Evolutionary conservation across 768 basidiomycete genomes (phyloP).

Genomic region (Terana coerulea): DNA sequence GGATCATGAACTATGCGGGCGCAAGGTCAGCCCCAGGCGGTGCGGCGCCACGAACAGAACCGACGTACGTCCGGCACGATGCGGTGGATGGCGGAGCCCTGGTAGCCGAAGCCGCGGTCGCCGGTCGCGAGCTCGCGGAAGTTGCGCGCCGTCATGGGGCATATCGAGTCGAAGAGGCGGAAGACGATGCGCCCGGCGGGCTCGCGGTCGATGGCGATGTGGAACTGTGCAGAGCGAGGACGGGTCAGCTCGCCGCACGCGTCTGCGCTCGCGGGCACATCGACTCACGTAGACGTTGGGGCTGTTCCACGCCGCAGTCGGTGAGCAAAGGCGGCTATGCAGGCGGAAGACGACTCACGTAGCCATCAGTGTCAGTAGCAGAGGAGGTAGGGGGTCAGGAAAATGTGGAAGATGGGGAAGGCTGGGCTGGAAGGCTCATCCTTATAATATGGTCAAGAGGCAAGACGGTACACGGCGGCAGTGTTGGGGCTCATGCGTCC

Average conservation of each 20-base stretch:
- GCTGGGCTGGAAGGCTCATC: background rate
- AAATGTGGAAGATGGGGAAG: background rate
- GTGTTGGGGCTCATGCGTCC: no score
- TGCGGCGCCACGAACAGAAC: background rate
- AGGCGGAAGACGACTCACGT: background rate
- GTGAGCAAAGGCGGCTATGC: background rate
- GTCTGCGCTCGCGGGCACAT: no score
- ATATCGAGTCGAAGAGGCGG: slow-evolving; percentile 77
- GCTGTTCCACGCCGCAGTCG: slow-evolving; percentile 1
- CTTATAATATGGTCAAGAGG: background rate
- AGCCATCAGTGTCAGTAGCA: background rate
- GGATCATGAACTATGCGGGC: slow-evolving; percentile 32
- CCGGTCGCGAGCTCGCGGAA: slow-evolving; percentile 78
- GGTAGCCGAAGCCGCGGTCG: slow-evolving; percentile 68
- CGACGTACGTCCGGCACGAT: slow-evolving; percentile 37
- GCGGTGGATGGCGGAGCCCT: slow-evolving; percentile 63
- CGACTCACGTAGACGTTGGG: slow-evolving; percentile 26
- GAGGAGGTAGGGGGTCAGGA: background rate
- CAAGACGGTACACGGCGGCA: no score
- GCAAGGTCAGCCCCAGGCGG: background rate
- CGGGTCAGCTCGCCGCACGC: no score
- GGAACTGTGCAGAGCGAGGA: no score
- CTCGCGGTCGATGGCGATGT: slow-evolving; percentile 53
- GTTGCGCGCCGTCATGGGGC: slow-evolving; percentile 78
- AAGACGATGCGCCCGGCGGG: slow-evolving; percentile 74